These are phyloP conservation scores for Dryadomyces quercivorus DNA, from an alignment of 2,329 filamentous ascomycete species.

Conservation along the genomic window DNA sequence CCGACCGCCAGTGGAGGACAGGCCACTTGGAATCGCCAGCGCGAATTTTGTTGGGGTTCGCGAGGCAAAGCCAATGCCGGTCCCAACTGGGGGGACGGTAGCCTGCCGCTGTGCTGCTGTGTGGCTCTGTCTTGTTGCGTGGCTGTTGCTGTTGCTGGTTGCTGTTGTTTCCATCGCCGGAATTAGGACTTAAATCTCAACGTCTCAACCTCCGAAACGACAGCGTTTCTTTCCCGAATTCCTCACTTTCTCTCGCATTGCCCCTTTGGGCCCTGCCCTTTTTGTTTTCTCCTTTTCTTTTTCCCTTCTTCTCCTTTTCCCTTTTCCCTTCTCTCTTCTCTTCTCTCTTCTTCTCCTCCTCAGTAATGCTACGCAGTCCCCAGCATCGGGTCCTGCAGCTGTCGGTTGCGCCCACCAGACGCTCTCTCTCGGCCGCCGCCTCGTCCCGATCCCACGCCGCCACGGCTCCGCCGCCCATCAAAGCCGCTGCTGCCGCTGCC, in stretches of 20 bases:
- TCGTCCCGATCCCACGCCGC: slow-evolving; percentile 5
- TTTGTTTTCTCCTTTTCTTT: neutral
- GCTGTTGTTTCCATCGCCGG: neutral
- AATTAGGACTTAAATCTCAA: neutral
- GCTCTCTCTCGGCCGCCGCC: slow-evolving; percentile 11
- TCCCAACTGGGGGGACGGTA: no score
- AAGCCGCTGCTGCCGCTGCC: neutral
- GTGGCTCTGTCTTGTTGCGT: no score
- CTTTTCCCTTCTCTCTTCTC: neutral
- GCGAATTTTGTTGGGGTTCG: no score
- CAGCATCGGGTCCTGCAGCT: slow-evolving; percentile 12
- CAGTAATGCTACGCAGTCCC: slow-evolving; percentile 12
- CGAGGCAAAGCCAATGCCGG: no score
- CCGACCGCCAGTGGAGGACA: no score
- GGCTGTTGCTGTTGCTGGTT: neutral
- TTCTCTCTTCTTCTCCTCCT: neutral
- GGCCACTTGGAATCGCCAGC: no score
- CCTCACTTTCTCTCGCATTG: neutral
- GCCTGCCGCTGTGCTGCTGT: no score
- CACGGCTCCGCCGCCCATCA: neutral
- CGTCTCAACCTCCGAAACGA: no score
- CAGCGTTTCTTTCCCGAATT: neutral
- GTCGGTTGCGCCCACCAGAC: slow-evolving; percentile 12
- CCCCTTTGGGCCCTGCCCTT: neutral
- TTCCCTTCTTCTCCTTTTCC: neutral